Conservation (phyloP, 306 rosid genomes). For the Gastrolobium bilobum region DNA sequence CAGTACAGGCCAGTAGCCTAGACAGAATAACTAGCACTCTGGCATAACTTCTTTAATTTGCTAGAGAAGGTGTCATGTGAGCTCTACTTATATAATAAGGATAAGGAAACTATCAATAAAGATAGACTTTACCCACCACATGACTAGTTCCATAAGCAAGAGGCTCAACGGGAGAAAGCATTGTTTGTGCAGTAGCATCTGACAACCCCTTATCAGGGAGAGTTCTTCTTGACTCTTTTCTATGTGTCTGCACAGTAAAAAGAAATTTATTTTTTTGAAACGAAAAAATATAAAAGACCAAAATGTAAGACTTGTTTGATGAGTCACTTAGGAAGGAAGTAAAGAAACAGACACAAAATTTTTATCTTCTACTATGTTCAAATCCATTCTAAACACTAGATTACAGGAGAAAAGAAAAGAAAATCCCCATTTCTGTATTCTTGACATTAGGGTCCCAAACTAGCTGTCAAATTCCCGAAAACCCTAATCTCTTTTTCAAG, state of each 20-base stretch:
- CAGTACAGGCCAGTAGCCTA: background rate
- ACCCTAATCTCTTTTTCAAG: conserved; percentile 4
- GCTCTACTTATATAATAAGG: background rate
- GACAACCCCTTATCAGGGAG: conserved; percentile 49
- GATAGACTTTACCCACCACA: conserved; percentile 67
- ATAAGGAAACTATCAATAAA: background rate
- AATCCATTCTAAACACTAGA: background rate
- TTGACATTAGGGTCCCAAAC: background rate
- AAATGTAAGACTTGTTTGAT: conserved; percentile 16
- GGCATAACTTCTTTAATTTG: conserved; percentile 23
- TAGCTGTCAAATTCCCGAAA: conserved; percentile 16
- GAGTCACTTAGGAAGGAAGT: conserved; percentile 11
- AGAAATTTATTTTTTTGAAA: background rate
- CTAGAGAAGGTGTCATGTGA: background rate
- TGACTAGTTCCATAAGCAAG: conserved; percentile 73
- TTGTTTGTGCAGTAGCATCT: conserved; percentile 52
- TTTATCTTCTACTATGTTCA: background rate
- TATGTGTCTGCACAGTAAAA: conserved; percentile 71
- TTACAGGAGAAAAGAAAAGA: background rate
- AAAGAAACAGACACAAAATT: background rate
- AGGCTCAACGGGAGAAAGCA: conserved; percentile 67
- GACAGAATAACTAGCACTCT: conserved; percentile 21
- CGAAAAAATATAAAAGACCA: background rate
- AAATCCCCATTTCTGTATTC: too few species aligned
- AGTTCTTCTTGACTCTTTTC: conserved; percentile 59